Evolutionary conservation across 202 grass and related monocot species (phyloP).

Genomic region (Musa balbisiana): DNA sequence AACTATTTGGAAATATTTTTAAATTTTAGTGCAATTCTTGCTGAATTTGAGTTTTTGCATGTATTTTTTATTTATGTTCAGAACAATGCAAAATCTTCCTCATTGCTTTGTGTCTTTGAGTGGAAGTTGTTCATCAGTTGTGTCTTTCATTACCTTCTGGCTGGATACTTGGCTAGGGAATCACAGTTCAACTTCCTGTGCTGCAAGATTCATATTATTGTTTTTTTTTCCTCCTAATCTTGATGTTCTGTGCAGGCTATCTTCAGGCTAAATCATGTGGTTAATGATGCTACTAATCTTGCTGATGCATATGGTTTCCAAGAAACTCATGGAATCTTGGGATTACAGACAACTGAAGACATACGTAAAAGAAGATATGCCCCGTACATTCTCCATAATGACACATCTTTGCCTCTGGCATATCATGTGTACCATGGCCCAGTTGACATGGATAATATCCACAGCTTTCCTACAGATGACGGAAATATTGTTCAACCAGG

Average conservation of each 20-base stretch:
- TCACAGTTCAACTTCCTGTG: neutral
- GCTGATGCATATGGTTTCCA: constrained; percentile 40
- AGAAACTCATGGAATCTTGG: constrained; percentile 45
- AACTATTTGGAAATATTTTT: neutral
- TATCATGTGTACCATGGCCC: constrained; percentile 80
- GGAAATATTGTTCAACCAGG: constrained; percentile 73
- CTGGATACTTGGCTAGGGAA: neutral
- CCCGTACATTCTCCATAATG: constrained; percentile 88
- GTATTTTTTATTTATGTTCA: neutral
- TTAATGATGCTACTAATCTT: constrained; percentile 65
- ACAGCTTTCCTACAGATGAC: constrained; percentile 53
- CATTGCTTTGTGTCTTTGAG: neutral
- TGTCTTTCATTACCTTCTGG: too few relatives aligned
- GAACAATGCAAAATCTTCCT: neutral
- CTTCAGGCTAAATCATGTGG: constrained; percentile 71
- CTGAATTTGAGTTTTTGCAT: neutral
- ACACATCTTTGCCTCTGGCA: constrained; percentile 70
- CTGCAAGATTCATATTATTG: neutral
- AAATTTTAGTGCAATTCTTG: neutral
- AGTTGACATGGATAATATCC: constrained; percentile 66
- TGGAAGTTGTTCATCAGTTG: too few relatives aligned
- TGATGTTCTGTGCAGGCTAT: constrained; percentile 55
- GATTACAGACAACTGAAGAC: constrained; percentile 46
- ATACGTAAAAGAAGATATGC: constrained; percentile 84
- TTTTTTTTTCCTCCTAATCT: constrained; percentile 26